Base-by-base conservation (phyloP, 257 asterid genomes). In the Solanum piurae region DNA sequence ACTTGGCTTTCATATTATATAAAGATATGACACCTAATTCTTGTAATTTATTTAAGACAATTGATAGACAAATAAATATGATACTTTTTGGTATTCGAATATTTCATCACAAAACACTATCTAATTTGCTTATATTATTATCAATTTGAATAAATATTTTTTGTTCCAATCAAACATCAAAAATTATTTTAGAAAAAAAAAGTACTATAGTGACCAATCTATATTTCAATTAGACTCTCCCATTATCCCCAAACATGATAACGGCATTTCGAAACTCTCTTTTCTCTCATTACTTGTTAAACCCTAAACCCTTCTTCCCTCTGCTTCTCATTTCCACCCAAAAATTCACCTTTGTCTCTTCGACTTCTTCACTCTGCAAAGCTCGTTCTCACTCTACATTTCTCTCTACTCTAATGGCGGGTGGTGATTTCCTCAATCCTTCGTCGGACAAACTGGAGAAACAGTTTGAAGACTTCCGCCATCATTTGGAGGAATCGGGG, bases 401-500 rank as follows among this genome's bases (percentile, higher is more conserved):
- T 75, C 66, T 80, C 7, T 55, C 89, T 89, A 74, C 91, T 66
- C 90, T 96, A 68, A 94, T 94, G 97, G 90, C 94, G 8, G 60
- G 76, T 73, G 92, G 87, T 64, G 91, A 84, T 87, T 55, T 84
- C 86, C 84, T 69, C 85, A 88, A 89, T 80, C 89, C 93, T 46
- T 62, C 92, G 5, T 20, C 90, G 38, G 94, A 89, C 69, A 87
- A 92, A 46, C 90, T 95, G 77, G 98, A 93, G 87, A 92, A 92
- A 87, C 98, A 97, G 92, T 95, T 97, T 84, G 94, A 92, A 75
- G 95, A 88, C 42, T 95, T 97, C 52, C 92, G 98, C 86, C 92
- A 82, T 89, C 93, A 93, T 87, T 91, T 97, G 49, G 96, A 92
- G 49, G 95, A 93, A 29, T 94, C 98, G 42, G 95, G 96, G 83